Evolutionary conservation across 2,329 filamentous ascomycete species (phyloP).

Genomic region (Neofusicoccum kwambonambiense): DNA sequence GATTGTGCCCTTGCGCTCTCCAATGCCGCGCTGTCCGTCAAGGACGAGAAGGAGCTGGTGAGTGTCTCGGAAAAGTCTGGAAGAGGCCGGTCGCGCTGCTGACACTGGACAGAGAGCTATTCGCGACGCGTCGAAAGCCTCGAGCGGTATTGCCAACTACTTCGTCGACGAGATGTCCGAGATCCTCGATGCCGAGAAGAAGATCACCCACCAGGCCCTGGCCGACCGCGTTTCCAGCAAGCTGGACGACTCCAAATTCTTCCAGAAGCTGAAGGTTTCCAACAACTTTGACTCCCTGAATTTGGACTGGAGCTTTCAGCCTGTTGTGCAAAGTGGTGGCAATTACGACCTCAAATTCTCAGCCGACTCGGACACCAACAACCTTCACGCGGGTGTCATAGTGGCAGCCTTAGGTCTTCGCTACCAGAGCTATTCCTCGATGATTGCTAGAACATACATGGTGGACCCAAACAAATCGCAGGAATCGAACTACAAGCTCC

Average conservation of each 20-base stretch:
- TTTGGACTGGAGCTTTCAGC: slow-evolving; percentile 91
- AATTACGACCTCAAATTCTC: slow-evolving; percentile 87
- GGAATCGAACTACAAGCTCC: slow-evolving; percentile 88
- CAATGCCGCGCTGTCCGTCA: slow-evolving; percentile 79
- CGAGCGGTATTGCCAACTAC: slow-evolving; percentile 87
- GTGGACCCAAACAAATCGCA: slow-evolving; percentile 97
- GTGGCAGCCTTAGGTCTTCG: slow-evolving; percentile 87
- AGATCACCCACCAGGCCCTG: slow-evolving; percentile 84
- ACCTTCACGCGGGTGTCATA: slow-evolving; percentile 88
- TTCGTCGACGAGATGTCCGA: slow-evolving; percentile 98
- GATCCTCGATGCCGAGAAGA: slow-evolving; percentile 93
- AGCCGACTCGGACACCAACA: slow-evolving; percentile 73
- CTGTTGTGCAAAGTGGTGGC: slow-evolving; percentile 90
- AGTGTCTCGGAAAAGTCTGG: slow-evolving; percentile 21
- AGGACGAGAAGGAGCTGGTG: slow-evolving; percentile 88
- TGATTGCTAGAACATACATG: slow-evolving; percentile 89
- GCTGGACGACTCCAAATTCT: slow-evolving; percentile 91
- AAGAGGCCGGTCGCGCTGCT: neutral
- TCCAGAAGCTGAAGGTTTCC: slow-evolving; percentile 81
- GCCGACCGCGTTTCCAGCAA: slow-evolving; percentile 87
- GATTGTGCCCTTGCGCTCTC: slow-evolving; percentile 84
- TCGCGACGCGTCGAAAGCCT: slow-evolving; percentile 90
- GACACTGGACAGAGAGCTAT: slow-evolving; percentile 65
- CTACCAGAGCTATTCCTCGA: slow-evolving; percentile 93
- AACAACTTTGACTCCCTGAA: slow-evolving; percentile 83